Evolutionary conservation across 2,329 filamentous ascomycete genomes (phyloP), one percentile per base, ranked within the genome.

Genomic region (Cytospora schulzeri): DNA sequence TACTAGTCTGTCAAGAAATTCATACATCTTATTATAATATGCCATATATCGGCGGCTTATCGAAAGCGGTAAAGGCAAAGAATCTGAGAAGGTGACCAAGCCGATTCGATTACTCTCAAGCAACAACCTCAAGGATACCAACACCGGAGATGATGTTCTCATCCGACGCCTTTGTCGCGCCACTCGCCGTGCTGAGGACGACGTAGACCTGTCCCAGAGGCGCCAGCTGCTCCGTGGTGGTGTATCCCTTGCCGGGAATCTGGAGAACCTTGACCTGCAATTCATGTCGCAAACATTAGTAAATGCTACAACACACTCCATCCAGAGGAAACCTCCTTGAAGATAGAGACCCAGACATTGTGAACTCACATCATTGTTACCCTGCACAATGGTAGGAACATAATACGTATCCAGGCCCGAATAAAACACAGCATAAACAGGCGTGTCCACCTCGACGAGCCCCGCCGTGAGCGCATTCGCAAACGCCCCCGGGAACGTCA

Each of bases 131-230:
- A 57, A 78, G 63, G 57, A 78, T 70, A 5, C 72, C 76, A 53
- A 77, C 75, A 5, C 76, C 76, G 41, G 75, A 76, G 52, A 76
- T 73, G 53, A 75, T 75, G 55, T 76, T 79, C 58, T 74, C 76
- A 56, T 78, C 76, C 26, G 69, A 68, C 14, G 76, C 74, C 57
- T 67, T 70, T 22, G 52, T 62, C 19, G 69, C 62, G 14, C 75
- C 75, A 59, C 77, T 74, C 58, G 76, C 76, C 31, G 75, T 74
- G 54, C 71, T 75, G 11, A 79, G 72, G 24, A 78, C 74, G n/a
- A 76, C 72, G 55, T 79, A 79, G 14, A 76, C 75, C 73, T 79
- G 77, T 19, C 77, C 77, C 1, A 66, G 60, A 17, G 71, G 70
- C 12, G 70, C 62, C 50, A 70, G 50, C 19, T 67, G 22, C 5